Base-by-base conservation (phyloP, 352 stramenopile species). In the Phytophthora multivora region DNA sequence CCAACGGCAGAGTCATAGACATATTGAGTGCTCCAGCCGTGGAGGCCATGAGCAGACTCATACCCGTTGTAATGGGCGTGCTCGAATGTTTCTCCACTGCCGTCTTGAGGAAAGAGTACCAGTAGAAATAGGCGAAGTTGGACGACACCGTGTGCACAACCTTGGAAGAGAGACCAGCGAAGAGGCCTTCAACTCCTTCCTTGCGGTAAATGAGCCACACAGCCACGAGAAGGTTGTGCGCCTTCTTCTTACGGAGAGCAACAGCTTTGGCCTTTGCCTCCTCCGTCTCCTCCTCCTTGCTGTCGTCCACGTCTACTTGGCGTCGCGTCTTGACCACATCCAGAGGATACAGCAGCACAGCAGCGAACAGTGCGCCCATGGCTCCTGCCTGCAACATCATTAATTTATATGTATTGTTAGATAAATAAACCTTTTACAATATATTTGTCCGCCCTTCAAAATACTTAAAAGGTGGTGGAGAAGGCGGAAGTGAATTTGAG, bases 61-160 rank as follows among this genome's bases (percentile, higher is more conserved):
- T 75, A 18, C 78, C 73, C 11, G 84, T 91, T 47, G 79, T 78
- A 35, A 89, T 76, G 23, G 71, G 57, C 48, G 69, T 74, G 21
- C 55, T 69, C 42, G 69, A 71, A 18, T 75, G 77, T n/a, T 74
- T 74, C 66, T 84, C 82, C n/a, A 80, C 73, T 0, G 71, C 69
- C 28, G 75, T 69, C 63, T 91, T 91, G 54, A 93, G 80, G 60
- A 89, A 89, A 50, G 84, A 87, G 58, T 91, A 93, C 79, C 84
- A 93, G 68, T 93, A 93, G 53, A 93, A 93, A 68, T 91, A 93
- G 43, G 77, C 83, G 63, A 93, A 93, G 65, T 89, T 91, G 46
- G 82, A 88, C 39, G 81, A 66, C 28, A 90, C 73, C 31, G 84
- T 93, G 69, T 91, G 81, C 55, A 84, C 73, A 28, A 88, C 72